Base-by-base conservation (phyloP, 2,329 filamentous ascomycete genomes). In the Botrytis tulipae region DNA sequence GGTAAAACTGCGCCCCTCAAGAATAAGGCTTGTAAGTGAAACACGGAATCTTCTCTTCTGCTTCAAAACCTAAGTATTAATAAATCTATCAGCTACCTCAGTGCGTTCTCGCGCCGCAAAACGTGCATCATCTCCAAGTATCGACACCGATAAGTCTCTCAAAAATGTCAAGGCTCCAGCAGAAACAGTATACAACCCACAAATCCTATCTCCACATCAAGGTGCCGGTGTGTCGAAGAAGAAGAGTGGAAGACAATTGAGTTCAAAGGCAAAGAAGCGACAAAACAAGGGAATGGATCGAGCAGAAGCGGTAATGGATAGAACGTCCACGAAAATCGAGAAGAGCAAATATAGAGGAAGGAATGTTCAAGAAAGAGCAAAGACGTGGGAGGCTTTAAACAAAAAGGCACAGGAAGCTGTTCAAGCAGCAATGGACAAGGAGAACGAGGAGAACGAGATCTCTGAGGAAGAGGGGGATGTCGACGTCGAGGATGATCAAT, bases 91-190 rank as follows among this genome's bases (percentile, higher is more conserved):
- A 80, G 79, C 71, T 84, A 72, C 85, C 86, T 93, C 92, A 7
- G 82, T 89, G 73, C 92, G 91, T 84, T 95, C 93, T 71, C 91
- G 93, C 76, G 92, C 91, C 74, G 91, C 92, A 59, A 89, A 92
- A 80, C 90, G 93, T 76, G 92, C 90, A 65, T 89, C 89, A 25
- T 92, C 91, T 6, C 91, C 92, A 40, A 86, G 89, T 78, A 90
- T 93, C 82, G 84, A 92, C 82, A 88, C 88, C 61, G 91, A 93
- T 85, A 92, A 92, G 83, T 92, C 90, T 10, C 85, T 93, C 35
- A 92, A 91, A 80, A 84, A 88, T 54, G 82, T 87, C 74, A 84
- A 86, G 74, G 84, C 86, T 18, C 88, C 89, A 2, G 76, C 82
- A 32, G 83, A 86, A 62, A 83, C 85, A 12, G 81, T 83, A 73